Conservation (phyloP, 345 rosid genomes). For the Dipteronia sinensis region DNA sequence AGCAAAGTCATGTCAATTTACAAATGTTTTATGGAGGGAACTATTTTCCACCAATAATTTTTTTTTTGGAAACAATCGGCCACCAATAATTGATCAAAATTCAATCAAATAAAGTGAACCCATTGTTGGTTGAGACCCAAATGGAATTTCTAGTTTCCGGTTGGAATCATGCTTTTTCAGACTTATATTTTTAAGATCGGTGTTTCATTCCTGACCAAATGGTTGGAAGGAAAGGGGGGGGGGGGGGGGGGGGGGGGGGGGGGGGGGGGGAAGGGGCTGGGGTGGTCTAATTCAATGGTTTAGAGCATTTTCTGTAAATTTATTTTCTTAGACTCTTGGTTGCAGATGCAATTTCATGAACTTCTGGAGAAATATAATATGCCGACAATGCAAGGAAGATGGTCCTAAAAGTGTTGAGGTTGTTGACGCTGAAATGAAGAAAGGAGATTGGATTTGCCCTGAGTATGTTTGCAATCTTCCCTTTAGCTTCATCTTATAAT, state of each 20-base stretch:
- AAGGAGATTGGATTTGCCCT: slow-evolving; percentile 80
- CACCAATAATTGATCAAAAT: no score
- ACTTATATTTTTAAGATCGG: no score
- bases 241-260: no score
- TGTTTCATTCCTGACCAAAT: no score
- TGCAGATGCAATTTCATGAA: slow-evolving; percentile 62
- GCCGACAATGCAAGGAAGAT: slow-evolving; percentile 49
- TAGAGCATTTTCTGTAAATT: neutral
- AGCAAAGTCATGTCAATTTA: neutral
- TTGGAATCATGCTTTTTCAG: no score
- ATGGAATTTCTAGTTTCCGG: no score
- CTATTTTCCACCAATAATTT: neutral
- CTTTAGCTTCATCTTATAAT: neutral
- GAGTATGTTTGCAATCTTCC: slow-evolving; percentile 44
- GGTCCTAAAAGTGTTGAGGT: slow-evolving; percentile 33
- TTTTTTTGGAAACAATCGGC: no score
- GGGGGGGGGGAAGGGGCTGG: no score
- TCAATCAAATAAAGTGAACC: no score
- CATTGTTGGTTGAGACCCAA: no score
- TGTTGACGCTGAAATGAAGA: slow-evolving; percentile 37
- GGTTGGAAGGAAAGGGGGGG: no score
- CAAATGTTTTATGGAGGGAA: neutral
- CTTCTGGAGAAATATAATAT: slow-evolving; percentile 42
- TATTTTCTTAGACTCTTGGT: slow-evolving; percentile 9
- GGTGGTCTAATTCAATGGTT: no score